Evolutionary conservation across 805 yeast species (phyloP), one percentile per base, ranked within the genome.

Genomic region (Blastobotrys attinorum): DNA sequence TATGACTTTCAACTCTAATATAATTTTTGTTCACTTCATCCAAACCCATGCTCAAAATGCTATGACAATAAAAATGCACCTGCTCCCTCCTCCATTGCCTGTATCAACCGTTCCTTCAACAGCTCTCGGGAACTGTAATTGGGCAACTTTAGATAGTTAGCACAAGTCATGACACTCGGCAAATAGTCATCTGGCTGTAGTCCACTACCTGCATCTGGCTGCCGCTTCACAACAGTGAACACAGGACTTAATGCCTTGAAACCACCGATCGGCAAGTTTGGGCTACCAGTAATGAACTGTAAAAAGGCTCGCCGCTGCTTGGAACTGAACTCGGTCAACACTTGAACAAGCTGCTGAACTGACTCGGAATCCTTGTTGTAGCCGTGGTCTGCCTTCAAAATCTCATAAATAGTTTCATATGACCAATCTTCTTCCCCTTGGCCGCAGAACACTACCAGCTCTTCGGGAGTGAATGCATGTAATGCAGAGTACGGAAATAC

Each of bases 111-210:
- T 25, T 67, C 58, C 40, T 61, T 66, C 81, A 92, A 72, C 1
- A 84, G 62, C 15, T 70, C 78, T 46, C 71, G 73, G 29, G 74
- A 66, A 2, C 86, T 73, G 59, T 90, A 92, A 49, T 83, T 76
- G 3, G 98, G 97, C 17, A 92, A 66, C 60, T 90, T 90, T 52
- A 90, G 70, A 58, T 90, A 92, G 59, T 90, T 90, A 2, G 95
- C 97, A 68, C 98, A 90, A 0, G 98, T 90, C 98, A 90, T 90
- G 2, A 92, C 98, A 64, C 96, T 86, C 1, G 98, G 97, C 45
- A 92, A 69, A 57, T 82, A 88, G 48, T 80, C 87, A 61, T 90
- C 95, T 0, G 79, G 82, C 17, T 18, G 11, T 4, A 27, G 34
- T 13, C 36, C 17, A n/a, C 27, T 10, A n/a, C 18, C 32, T 38